Evolutionary conservation across 2,329 filamentous ascomycete genomes (phyloP).

Genomic region (Aspergillus sergii): DNA sequence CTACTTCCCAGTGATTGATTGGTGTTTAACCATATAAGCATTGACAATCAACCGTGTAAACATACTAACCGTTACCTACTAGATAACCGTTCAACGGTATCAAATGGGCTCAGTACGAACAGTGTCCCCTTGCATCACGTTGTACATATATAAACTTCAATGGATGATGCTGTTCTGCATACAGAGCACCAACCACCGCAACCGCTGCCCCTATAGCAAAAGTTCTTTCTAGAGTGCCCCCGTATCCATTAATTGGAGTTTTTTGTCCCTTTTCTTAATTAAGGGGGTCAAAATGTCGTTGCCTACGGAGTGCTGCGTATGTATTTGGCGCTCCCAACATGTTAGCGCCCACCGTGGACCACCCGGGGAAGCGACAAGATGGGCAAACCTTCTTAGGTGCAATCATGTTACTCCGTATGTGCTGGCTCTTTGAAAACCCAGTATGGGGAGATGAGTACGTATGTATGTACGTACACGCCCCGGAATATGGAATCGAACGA

Average conservation of each 20-base stretch:
- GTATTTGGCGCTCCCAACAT: not conserved
- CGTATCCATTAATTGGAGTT: not conserved
- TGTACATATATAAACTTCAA: not conserved
- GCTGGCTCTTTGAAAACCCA: not conserved
- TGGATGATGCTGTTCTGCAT: not conserved
- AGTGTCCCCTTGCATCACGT: not conserved
- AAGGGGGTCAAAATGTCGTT: not conserved
- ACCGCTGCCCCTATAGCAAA: not conserved
- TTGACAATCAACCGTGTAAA: not conserved
- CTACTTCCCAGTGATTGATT: not conserved
- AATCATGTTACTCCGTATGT: not conserved
- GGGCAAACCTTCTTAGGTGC: not conserved
- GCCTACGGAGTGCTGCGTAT: not conserved
- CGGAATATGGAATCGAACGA: not conserved
- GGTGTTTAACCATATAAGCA: not conserved
- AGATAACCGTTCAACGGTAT: not conserved
- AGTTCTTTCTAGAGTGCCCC: not conserved
- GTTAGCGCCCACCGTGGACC: not conserved
- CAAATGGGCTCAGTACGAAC: not conserved
- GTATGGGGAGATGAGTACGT: not conserved
- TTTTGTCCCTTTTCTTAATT: not conserved
- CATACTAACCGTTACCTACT: not conserved
- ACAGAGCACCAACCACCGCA: not conserved
- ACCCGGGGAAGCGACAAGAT: not conserved
- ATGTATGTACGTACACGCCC: not conserved